phyloP scores from a whole-genome alignment of 352 stramenopile species.

The Pythium diclinum region DNA sequence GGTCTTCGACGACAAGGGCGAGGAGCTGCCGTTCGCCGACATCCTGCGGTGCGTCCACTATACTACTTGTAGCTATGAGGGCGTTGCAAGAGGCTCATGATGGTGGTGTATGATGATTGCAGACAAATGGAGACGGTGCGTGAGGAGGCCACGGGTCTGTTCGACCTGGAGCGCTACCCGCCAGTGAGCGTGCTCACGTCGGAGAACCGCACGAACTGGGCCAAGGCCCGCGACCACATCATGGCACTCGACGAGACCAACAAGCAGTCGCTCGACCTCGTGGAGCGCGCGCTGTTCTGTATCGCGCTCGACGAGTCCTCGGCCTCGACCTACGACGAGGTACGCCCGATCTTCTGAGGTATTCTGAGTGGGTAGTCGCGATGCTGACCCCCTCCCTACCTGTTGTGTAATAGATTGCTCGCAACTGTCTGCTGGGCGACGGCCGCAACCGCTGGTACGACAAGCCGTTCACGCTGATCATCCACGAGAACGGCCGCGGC shows the following conservation, averaged over 20 bases:
- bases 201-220: constrained; percentile 94
- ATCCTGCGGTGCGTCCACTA: constrained; percentile 48
- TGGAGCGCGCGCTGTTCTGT: constrained; percentile 92
- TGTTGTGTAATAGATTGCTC: constrained; percentile 45
- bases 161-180: constrained; percentile 82
- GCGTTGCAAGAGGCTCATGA: no score
- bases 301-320: constrained; percentile 91
- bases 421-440: constrained; percentile 82
- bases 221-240: constrained; percentile 85
- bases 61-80: no score
- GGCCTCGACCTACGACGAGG: constrained; percentile 75
- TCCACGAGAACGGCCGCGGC: constrained; percentile 94
- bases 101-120: neutral
- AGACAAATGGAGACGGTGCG: constrained; percentile 81
- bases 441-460: constrained; percentile 97
- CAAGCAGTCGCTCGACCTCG: constrained; percentile 88
- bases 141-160: constrained; percentile 81
- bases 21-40: constrained; percentile 68
- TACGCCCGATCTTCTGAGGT: constrained; percentile 10
- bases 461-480: constrained; percentile 97
- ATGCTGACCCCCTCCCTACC: neutral
- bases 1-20: constrained; percentile 72
- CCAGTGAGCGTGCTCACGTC: constrained; percentile 93
- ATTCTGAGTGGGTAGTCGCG: no score
- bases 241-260: constrained; percentile 83